Percentiles rank a stretch among this genome's conserved stretches.
These are phyloP conservation scores for Colletotrichum sublineola DNA, from an alignment of 2,329 filamentous ascomycete genomes.

Conservation along the genomic window DNA sequence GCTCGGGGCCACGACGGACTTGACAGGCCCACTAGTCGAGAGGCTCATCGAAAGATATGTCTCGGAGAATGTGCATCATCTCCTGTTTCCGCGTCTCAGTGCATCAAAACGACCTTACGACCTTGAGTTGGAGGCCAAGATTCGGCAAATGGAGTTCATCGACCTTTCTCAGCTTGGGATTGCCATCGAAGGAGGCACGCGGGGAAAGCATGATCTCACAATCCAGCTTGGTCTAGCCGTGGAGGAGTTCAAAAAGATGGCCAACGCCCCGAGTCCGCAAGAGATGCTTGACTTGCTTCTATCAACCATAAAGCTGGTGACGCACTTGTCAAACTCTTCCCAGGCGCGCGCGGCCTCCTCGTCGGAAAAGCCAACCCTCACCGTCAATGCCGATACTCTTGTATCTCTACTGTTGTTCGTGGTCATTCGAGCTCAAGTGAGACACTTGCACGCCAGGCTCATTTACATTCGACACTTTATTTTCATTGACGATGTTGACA, in stretches of 20 bases:
- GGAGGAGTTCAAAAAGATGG: conserved; percentile 90
- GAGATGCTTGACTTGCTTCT: conserved; percentile 89
- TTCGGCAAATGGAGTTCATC: conserved; percentile 91
- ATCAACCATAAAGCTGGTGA: conserved; percentile 86
- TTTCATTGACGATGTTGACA: conserved; percentile 97
- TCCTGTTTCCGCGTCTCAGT: conserved; percentile 87
- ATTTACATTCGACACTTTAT: conserved; percentile 98
- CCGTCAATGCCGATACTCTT: conserved; percentile 86
- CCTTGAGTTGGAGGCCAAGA: conserved; percentile 87
- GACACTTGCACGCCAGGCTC: conserved; percentile 87
- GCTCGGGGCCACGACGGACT: conserved; percentile 90
- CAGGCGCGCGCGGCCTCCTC: conserved; percentile 53
- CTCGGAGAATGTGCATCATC: conserved; percentile 90
- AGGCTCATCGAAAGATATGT: conserved; percentile 95
- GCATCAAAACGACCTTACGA: conserved; percentile 85
- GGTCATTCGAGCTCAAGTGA: conserved; percentile 89
- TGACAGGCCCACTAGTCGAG: conserved; percentile 93
- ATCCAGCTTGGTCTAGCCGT: conserved; percentile 82
- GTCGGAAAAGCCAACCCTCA: conserved; percentile 69
- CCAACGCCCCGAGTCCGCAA: conserved; percentile 81
- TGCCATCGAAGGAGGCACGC: conserved; percentile 80
- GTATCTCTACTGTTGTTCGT: conserved; percentile 93
- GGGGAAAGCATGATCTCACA: conserved; percentile 85
- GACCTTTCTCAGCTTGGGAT: conserved; percentile 97
- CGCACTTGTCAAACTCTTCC: conserved; percentile 71